Evolutionary conservation across 2,329 filamentous ascomycete genomes (phyloP), one percentile per base, ranked within the genome.

Genomic region (Magnaporthales sp.): DNA sequence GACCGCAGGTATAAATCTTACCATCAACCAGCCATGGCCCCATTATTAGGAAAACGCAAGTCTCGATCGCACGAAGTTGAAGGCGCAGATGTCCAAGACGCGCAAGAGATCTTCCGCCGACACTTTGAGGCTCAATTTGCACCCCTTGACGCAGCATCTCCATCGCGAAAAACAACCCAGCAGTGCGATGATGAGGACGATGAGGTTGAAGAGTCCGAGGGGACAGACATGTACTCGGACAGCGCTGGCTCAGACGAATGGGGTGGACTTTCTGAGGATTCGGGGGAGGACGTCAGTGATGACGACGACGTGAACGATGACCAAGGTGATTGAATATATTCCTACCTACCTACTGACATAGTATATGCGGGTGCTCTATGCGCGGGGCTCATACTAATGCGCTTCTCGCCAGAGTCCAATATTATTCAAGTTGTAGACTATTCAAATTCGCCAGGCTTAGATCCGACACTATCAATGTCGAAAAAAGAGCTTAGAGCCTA

Each of bases 41-140:
- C 78, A 56, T 67, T 76, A n/a, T 74, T 84, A 26, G 81, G 83
- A 54, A 86, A 86, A 72, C 80, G 83, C 68, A 85, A 84, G 70
- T 67, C 73, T 31, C 13, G 72, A 71, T 38, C 71, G 54, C 60
- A 58, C 62, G 68, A 51, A 64, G 66, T 24, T 61, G 51, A 24
- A 54, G 27, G 2, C 32, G 30, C 75, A 27, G 77, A 75, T 1
- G 75, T 79, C 56, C 80, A 85, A 70, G 84, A 88, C 67, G 83
- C 90, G 13, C 87, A 91, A 71, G 91, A 89, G 67, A 84, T 93
- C 67, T 91, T 99, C 73, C 88, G 89, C 67, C 87, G 86, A 71
- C 90, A 94, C 75, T 98, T 98, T 74, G 95, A 97, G 78, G 86
- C 91, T 30, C 89, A 91, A 74, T 98, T 97, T 80, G 86, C 88